Evolutionary conservation across 148 eudicot genomes (phyloP).

Genomic region (Bassia scoparia): DNA sequence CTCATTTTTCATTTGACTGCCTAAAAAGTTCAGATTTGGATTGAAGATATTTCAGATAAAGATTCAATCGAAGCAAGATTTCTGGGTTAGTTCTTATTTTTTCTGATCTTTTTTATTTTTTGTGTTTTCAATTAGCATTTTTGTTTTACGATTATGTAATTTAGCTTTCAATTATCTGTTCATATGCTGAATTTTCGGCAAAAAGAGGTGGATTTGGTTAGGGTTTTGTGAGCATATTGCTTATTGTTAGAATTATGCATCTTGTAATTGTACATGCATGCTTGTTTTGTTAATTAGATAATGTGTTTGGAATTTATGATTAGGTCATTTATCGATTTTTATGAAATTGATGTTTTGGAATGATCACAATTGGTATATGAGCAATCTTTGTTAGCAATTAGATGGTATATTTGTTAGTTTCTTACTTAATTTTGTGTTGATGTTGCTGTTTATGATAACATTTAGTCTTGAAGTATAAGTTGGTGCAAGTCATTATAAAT

Average conservation of each 20-base stretch:
- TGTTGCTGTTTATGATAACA: background rate
- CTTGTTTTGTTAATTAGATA: background rate
- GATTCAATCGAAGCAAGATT: background rate
- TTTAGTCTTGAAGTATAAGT: background rate
- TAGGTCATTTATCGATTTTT: background rate
- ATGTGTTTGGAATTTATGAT: background rate
- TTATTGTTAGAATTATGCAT: background rate
- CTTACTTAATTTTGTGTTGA: background rate
- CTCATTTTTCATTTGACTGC: background rate
- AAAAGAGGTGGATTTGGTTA: conserved; percentile 18
- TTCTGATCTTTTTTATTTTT: conserved; percentile 1
- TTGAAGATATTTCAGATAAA: background rate
- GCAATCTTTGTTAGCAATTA: background rate
- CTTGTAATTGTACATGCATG: background rate
- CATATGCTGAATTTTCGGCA: too few species aligned
- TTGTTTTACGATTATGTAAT: too few species aligned
- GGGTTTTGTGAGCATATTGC: conserved; percentile 26
- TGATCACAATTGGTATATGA: background rate
- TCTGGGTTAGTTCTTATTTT: conserved; percentile 17
- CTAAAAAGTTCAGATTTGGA: background rate
- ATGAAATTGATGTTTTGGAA: background rate
- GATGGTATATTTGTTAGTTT: too few species aligned
- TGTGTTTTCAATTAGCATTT: background rate
- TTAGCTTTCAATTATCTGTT: too few species aligned
- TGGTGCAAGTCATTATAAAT: background rate